phyloP scores from a whole-genome alignment of 129 eudicot genomes.

The Scalesia atractyloides region DNA sequence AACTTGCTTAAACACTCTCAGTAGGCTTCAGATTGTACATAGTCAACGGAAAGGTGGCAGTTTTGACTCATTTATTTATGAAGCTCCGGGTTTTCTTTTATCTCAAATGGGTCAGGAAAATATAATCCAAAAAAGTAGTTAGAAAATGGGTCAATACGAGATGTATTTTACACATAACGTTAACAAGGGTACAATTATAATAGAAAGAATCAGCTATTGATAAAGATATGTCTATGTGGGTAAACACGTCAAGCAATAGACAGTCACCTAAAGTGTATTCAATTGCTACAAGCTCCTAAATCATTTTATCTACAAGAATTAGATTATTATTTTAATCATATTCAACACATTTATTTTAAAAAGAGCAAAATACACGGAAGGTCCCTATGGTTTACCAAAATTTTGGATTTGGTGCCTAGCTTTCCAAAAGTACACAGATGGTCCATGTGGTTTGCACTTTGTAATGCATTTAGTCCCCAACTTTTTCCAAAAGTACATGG shows the following conservation, averaged over 20 bases:
- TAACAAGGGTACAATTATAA: too few relatives aligned
- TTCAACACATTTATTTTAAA: background rate
- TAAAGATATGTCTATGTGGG: too few relatives aligned
- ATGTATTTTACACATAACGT: too few relatives aligned
- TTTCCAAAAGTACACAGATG: too few relatives aligned
- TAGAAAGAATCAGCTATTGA: too few relatives aligned
- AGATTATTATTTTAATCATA: constrained; percentile 2
- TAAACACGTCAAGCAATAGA: background rate
- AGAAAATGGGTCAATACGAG: too few relatives aligned
- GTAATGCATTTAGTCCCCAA: too few relatives aligned
- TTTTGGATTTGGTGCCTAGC: too few relatives aligned
- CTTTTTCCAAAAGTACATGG: too few relatives aligned
- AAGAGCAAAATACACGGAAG: too few relatives aligned
- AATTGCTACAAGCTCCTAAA: background rate
- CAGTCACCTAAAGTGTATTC: background rate
- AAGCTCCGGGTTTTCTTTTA: background rate
- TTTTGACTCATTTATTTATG: background rate
- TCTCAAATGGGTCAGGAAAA: background rate
- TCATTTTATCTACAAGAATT: background rate
- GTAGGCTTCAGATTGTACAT: background rate
- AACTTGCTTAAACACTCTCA: background rate
- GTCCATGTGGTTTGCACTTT: too few relatives aligned
- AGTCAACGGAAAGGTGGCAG: background rate
- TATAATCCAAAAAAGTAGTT: background rate
- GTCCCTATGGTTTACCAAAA: too few relatives aligned